Conservation (phyloP, 2,329 filamentous ascomycete species). For the Coniochaeta sp. region DNA sequence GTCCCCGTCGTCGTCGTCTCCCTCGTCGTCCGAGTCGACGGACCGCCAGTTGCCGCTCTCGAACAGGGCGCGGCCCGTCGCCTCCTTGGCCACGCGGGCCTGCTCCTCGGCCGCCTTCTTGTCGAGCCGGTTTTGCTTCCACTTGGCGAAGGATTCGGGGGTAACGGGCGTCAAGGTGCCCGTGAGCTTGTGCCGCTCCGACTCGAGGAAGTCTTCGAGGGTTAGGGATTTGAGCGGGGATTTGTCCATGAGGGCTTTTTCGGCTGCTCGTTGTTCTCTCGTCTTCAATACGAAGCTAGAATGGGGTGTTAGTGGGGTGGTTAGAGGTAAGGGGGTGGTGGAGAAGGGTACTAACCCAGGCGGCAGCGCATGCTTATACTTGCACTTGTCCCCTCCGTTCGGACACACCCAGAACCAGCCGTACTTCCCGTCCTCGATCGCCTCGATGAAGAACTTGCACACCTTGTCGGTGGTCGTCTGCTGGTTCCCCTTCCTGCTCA, state of each 20-base stretch:
- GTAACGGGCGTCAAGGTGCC: constrained; percentile 91
- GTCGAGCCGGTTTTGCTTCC: constrained; percentile 89
- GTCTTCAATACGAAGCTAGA: constrained; percentile 93
- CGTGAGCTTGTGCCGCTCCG: constrained; percentile 89
- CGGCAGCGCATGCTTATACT: constrained; percentile 93
- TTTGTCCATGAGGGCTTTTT: constrained; percentile 95
- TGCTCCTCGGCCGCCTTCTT: constrained; percentile 93
- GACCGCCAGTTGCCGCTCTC: constrained; percentile 89
- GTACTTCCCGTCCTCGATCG: constrained; percentile 97
- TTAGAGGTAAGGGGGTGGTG: too few relatives aligned
- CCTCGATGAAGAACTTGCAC: constrained; percentile 97
- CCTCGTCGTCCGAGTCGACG: constrained; percentile 55
- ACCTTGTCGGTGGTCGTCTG: constrained; percentile 95
- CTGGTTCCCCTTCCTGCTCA: constrained; percentile 97
- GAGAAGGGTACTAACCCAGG: constrained; percentile 73
- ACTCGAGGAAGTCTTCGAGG: constrained; percentile 94
- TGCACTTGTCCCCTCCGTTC: constrained; percentile 95
- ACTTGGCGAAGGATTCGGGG: constrained; percentile 85
- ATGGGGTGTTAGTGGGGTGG: neutral
- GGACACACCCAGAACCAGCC: constrained; percentile 99
- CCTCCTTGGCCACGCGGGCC: constrained; percentile 85
- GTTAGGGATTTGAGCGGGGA: constrained; percentile 90
- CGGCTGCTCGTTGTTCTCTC: constrained; percentile 89
- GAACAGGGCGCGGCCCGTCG: constrained; percentile 89
- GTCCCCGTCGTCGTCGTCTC: constrained; percentile 54